Conservation (phyloP, 2,329 filamentous ascomycete genomes). For the Colletotrichum sp. region DNA sequence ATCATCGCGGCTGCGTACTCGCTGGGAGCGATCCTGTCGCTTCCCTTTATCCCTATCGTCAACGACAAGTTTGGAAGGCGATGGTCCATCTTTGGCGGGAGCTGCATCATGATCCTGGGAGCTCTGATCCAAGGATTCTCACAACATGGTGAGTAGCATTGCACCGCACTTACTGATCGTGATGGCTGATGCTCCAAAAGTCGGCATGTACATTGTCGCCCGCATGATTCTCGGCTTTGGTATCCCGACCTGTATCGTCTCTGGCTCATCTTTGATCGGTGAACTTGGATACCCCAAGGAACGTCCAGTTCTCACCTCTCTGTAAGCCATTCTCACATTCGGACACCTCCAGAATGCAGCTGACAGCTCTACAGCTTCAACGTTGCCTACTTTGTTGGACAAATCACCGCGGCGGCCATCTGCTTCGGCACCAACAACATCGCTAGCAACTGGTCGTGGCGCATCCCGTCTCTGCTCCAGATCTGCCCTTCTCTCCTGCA, state of each 20-base stretch:
- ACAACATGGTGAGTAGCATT: constrained; percentile 39
- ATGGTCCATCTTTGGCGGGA: constrained; percentile 61
- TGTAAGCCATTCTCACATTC: constrained; percentile 26
- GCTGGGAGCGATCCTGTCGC: constrained; percentile 61
- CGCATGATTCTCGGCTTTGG: constrained; percentile 66
- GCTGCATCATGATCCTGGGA: constrained; percentile 57
- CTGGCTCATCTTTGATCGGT: constrained; percentile 62
- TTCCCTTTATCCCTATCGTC: constrained; percentile 61
- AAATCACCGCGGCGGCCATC: constrained; percentile 52
- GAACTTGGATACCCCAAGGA: constrained; percentile 67
- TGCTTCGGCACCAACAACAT: constrained; percentile 53
- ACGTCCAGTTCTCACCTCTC: constrained; percentile 60
- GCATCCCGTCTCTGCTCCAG: constrained; percentile 52
- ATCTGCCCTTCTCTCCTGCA: constrained; percentile 46
- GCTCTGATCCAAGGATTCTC: constrained; percentile 60
- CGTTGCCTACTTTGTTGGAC: constrained; percentile 58
- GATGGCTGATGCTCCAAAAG: constrained; percentile 15
- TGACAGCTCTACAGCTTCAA: constrained; percentile 48
- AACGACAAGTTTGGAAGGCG: constrained; percentile 61
- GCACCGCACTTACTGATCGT: background rate
- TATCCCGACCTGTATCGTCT: constrained; percentile 64
- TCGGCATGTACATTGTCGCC: constrained; percentile 62
- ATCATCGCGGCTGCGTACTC: constrained; percentile 65
- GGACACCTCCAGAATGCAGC: background rate
- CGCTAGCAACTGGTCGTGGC: constrained; percentile 43